Evolutionary conservation across 164 flowering plant genomes (phyloP).

Genomic region (Cinnamomum chago): DNA sequence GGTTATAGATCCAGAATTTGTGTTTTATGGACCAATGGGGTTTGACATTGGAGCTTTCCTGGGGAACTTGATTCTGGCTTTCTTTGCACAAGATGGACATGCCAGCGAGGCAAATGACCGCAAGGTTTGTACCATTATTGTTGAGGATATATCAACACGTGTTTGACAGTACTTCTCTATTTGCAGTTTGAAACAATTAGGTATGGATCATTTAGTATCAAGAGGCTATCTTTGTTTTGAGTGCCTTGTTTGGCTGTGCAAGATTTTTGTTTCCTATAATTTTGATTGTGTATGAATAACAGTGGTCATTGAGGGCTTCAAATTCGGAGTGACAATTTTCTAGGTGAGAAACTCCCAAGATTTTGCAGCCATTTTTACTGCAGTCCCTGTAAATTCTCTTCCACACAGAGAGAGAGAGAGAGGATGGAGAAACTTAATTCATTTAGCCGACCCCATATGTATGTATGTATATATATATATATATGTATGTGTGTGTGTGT

Average conservation of each 20-base stretch:
- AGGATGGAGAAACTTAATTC: too few relatives aligned
- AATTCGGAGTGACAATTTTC: too few relatives aligned
- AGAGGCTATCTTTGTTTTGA: background rate
- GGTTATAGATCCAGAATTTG: conserved; percentile 94
- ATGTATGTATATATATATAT: too few relatives aligned
- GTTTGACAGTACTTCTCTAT: too few relatives aligned
- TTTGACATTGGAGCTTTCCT: conserved; percentile 89
- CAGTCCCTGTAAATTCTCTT: background rate
- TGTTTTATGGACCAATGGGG: conserved; percentile 95
- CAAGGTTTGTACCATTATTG: conserved; percentile 35
- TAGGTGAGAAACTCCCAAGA: background rate
- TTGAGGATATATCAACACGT: too few relatives aligned
- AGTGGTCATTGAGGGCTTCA: too few relatives aligned
- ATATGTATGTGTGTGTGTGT: too few relatives aligned
- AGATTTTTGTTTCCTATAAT: background rate
- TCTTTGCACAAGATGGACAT: conserved; percentile 92
- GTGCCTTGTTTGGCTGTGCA: background rate
- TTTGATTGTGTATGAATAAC: too few relatives aligned
- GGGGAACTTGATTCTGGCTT: conserved; percentile 81
- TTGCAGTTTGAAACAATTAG: too few relatives aligned
- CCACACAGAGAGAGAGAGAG: background rate
- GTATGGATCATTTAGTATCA: too few relatives aligned
- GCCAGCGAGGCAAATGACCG: conserved; percentile 53
- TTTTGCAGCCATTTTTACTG: background rate
- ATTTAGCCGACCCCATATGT: too few relatives aligned